phyloP scores from a whole-genome alignment of 2,329 filamentous ascomycete genomes.

The Xylaria arbuscula region DNA sequence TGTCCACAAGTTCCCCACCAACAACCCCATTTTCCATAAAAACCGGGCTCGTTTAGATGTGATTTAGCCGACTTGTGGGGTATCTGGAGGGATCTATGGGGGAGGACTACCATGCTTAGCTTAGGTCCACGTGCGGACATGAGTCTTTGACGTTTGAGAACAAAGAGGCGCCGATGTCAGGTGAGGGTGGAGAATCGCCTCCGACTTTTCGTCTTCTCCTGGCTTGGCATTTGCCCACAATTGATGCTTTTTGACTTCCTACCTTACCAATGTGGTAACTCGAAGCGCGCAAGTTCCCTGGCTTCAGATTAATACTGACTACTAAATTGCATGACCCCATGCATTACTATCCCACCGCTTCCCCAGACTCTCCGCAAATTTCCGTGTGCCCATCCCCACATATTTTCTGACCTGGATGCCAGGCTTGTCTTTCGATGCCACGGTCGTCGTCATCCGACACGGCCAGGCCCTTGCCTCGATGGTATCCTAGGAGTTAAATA shows the following conservation, averaged over 20 bases:
- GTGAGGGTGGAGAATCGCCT: too few relatives aligned
- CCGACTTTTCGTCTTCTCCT: too few relatives aligned
- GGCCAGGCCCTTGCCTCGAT: not conserved
- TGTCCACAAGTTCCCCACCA: too few relatives aligned
- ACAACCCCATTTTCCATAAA: too few relatives aligned
- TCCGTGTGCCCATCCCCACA: not conserved
- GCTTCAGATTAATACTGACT: not conserved
- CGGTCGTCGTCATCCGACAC: not conserved
- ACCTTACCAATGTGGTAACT: constrained; percentile 1
- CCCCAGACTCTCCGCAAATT: constrained; percentile 7
- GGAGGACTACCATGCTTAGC: too few relatives aligned
- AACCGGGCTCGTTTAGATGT: too few relatives aligned
- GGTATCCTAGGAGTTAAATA: constrained; percentile 9
- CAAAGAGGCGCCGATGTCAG: too few relatives aligned
- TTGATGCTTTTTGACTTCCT: not conserved
- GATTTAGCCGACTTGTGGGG: too few relatives aligned
- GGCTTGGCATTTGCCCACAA: too few relatives aligned
- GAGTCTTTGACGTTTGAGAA: too few relatives aligned
- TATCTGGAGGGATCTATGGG: too few relatives aligned
- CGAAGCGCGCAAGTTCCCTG: not conserved
- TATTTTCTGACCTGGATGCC: not conserved
- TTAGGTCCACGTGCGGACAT: too few relatives aligned
- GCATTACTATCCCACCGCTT: not conserved
- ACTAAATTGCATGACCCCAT: not conserved
- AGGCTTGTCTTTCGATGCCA: not conserved